A percentile compares a stretch with the other conserved stretches of the same genome.
Evolutionary conservation across 2,329 filamentous ascomycete species (phyloP).

Genomic region (Didymellaceae sp.): DNA sequence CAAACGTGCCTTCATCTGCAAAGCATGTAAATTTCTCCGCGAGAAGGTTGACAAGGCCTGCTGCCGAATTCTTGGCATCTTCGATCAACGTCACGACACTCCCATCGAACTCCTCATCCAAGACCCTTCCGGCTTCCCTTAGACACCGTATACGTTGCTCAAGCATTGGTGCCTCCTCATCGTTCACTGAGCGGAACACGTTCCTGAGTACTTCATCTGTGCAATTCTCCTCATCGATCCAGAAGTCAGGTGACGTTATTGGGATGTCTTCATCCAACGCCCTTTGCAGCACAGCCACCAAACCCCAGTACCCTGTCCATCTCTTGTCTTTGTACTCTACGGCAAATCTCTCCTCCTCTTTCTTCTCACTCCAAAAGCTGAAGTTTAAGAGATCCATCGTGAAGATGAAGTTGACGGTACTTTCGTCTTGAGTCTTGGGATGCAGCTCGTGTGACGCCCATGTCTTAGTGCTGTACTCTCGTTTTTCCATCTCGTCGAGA

Average conservation of each 20-base stretch:
- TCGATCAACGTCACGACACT: constrained; percentile 76
- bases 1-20: constrained; percentile 78
- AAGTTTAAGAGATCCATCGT: constrained; percentile 98
- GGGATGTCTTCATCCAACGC: constrained; percentile 90
- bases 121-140: constrained; percentile 79
- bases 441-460: constrained; percentile 93
- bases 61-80: constrained; percentile 78
- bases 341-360: constrained; percentile 75
- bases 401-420: constrained; percentile 89
- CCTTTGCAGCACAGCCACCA: constrained; percentile 85
- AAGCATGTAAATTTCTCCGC: constrained; percentile 85
- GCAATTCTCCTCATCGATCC: constrained; percentile 78
- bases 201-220: constrained; percentile 74
- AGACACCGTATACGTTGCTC: constrained; percentile 78
- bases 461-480: constrained; percentile 79
- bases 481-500: constrained; percentile 80
- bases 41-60: constrained; percentile 83
- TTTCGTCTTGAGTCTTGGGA: constrained; percentile 79
- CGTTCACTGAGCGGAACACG: constrained; percentile 85
- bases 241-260: constrained; percentile 87
- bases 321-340: constrained; percentile 79
- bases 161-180: constrained; percentile 86
- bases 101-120: constrained; percentile 80
- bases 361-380: constrained; percentile 86
- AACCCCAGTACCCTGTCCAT: constrained; percentile 96